These are phyloP conservation scores for Porpolomopsis calyptriformis DNA, from an alignment of 768 basidiomycete genomes.

Conservation along the genomic window DNA sequence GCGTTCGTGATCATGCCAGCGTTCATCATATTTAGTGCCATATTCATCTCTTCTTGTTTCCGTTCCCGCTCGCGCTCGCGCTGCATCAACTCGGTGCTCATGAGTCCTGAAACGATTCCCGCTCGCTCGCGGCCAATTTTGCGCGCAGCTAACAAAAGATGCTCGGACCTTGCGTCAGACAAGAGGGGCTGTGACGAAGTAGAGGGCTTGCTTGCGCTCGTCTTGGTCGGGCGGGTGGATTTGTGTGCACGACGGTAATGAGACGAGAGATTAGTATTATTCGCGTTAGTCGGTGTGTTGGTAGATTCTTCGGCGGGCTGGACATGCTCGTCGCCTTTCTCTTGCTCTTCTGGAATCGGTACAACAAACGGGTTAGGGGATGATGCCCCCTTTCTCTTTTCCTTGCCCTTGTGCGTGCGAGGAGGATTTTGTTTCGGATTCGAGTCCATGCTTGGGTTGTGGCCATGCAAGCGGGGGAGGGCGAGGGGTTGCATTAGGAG, in stretches of 20 bases:
- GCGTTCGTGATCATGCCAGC: too few relatives aligned
- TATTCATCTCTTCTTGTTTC: too few relatives aligned
- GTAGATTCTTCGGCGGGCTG: neutral
- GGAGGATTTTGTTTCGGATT: neutral
- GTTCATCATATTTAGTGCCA: too few relatives aligned
- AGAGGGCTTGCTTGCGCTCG: neutral
- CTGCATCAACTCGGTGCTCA: conserved; percentile 13
- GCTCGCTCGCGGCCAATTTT: conserved; percentile 55
- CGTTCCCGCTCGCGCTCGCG: conserved; percentile 1
- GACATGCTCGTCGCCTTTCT: conserved; percentile 3
- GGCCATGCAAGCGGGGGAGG: neutral
- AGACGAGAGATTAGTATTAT: neutral
- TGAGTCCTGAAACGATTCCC: conserved; percentile 41
- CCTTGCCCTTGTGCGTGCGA: neutral
- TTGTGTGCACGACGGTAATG: neutral
- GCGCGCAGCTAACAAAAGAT: conserved; percentile 61
- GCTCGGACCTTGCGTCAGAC: conserved; percentile 62
- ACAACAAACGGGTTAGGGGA: neutral
- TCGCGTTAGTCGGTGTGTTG: neutral
- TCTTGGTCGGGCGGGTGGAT: neutral
- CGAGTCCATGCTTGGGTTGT: neutral
- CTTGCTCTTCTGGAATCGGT: neutral
- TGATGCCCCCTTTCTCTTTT: conserved; percentile 1
- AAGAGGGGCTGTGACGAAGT: conserved; percentile 21
- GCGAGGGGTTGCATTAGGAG: conserved; percentile 52